phyloP scores from a whole-genome alignment of 305 asterid genomes.

The Fraxinus greggii region DNA sequence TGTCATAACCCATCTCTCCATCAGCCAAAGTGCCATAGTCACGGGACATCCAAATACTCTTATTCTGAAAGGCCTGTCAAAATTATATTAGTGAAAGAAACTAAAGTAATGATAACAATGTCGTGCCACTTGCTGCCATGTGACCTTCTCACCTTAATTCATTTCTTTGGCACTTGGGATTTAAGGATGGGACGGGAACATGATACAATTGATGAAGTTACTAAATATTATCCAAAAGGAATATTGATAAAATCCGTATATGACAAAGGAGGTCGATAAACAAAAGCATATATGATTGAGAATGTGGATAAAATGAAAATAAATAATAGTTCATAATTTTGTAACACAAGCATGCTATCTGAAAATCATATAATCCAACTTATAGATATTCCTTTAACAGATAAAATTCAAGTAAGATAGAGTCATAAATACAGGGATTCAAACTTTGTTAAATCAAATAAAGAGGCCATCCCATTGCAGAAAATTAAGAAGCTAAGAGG shows the following conservation, averaged over 20 bases:
- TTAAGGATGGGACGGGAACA: conserved; percentile 4
- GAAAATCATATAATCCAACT: not conserved
- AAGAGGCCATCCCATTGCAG: not conserved
- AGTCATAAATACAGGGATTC: not conserved
- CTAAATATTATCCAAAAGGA: not conserved
- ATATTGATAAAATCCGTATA: not conserved
- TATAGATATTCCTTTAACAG: not conserved
- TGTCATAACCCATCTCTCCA: conserved; percentile 38
- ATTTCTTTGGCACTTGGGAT: not conserved
- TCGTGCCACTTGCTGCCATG: not conserved
- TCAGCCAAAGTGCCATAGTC: conserved; percentile 47
- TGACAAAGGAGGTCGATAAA: not conserved
- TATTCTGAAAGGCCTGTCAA: conserved; percentile 53
- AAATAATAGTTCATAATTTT: not conserved
- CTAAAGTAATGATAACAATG: not conserved
- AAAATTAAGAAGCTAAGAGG: not conserved
- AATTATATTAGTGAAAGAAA: conserved; percentile 20
- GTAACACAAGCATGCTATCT: not conserved
- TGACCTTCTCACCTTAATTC: not conserved
- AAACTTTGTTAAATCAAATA: not conserved
- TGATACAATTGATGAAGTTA: not conserved
- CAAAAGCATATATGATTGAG: not conserved
- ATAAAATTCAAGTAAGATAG: not conserved
- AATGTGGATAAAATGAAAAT: not conserved
- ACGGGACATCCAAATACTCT: conserved; percentile 42